Evolutionary conservation across 2,329 filamentous ascomycete species (phyloP).

Genomic region (Plenodomus biglobosus): DNA sequence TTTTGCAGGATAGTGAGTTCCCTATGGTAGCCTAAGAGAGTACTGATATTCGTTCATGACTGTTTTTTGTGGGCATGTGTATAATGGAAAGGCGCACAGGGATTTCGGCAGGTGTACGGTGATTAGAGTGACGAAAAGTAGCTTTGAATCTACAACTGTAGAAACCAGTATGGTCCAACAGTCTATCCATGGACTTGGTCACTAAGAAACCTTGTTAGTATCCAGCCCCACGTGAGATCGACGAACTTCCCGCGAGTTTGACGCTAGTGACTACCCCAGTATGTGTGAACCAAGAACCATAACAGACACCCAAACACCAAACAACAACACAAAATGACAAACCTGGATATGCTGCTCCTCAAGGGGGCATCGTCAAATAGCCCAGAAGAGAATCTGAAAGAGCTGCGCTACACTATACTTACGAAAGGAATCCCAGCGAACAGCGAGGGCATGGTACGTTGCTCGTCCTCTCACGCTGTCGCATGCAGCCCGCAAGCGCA

Average conservation of each 20-base stretch:
- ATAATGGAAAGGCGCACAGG: too few species aligned
- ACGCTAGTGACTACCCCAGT: background rate
- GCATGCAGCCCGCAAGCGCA: too few species aligned
- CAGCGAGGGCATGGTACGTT: slow-evolving; percentile 73
- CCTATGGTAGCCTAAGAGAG: too few species aligned
- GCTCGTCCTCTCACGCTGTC: background rate
- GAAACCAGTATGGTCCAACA: too few species aligned
- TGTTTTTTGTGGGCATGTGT: too few species aligned
- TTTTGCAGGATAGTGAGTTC: too few species aligned
- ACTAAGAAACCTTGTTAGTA: too few species aligned
- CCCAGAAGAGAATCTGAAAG: slow-evolving; percentile 66
- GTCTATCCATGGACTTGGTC: too few species aligned
- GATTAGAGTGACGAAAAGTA: too few species aligned
- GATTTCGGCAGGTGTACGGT: too few species aligned
- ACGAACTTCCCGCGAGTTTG: background rate
- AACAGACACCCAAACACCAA: slow-evolving; percentile 1
- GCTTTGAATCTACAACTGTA: too few species aligned
- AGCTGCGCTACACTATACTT: slow-evolving; percentile 71
- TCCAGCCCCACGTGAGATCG: background rate
- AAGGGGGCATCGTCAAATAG: slow-evolving; percentile 78
- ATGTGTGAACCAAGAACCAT: slow-evolving; percentile 1
- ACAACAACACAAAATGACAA: slow-evolving; percentile 34
- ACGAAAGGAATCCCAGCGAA: slow-evolving; percentile 76
- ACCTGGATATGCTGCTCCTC: slow-evolving; percentile 73
- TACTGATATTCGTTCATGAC: too few species aligned